Evolutionary conservation across 2,329 filamentous ascomycete genomes (phyloP), one percentile per base, ranked within the genome.

Genomic region (Acarospora socialis): DNA sequence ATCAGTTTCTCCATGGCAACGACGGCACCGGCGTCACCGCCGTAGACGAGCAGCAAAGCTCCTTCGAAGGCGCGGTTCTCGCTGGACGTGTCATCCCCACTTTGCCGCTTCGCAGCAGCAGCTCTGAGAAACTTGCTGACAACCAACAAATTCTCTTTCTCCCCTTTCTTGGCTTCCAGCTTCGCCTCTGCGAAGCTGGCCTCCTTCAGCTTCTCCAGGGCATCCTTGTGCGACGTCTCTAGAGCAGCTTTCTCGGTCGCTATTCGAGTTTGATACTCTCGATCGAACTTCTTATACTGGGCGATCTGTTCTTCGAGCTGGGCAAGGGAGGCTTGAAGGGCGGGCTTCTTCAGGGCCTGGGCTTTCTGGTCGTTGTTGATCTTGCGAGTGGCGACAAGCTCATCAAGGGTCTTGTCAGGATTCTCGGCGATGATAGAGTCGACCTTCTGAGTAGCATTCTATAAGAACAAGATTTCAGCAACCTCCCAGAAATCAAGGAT

Each of bases 351-450:
- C 47, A 70, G 53, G 2, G 62, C 60, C 47, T 75, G 69, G 5
- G 68, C 67, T 51, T 72, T 74, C 53, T 77, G 73, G 47, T 77
- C 73, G 40, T 55, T 48, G 48, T 77, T 77, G 57, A 77, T 71
- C 53, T 73, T 75, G 54, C 69, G 70, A 33, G 65, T 54, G 2
- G 61, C 60, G 28, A 77, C 65, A 22, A 77, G 63, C n/a, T 75
- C 67, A 40, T 77, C 71, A 25, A 77, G 64, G 4, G 69, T 64
- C 39, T 66, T 61, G 36, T 57, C 62, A 4, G 70, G 68, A 51
- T 76, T 67, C 41, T 73, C 72, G 33, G 65, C 64, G 40, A 75
- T 53, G 43, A 76, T 68, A 12, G 61, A 51, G 43, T 77, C 70
- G 43, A 72, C 63, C 53, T 74, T 77, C 33, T 66, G 54, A 44